Percentiles rank a stretch among this genome's conserved stretches.
These are phyloP conservation scores for Phyllosticta capitalensis DNA, from an alignment of 2,329 filamentous ascomycete genomes.

Conservation along the genomic window DNA sequence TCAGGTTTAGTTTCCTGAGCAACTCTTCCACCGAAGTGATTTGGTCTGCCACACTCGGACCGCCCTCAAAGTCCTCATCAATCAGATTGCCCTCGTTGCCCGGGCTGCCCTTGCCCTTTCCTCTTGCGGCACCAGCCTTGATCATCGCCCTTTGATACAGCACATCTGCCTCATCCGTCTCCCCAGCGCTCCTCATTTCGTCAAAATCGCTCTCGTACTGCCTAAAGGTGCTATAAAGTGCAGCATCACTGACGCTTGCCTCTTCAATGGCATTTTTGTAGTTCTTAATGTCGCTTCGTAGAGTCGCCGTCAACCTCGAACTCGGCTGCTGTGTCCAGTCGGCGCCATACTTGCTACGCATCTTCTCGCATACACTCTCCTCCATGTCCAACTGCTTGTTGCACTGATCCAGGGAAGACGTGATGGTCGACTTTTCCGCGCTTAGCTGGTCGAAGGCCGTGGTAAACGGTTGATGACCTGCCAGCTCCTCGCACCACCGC, in stretches of 20 bases:
- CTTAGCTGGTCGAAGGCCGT: slow-evolving; percentile 71
- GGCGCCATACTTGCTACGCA: slow-evolving; percentile 90
- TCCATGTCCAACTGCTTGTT: slow-evolving; percentile 91
- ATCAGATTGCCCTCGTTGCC: slow-evolving; percentile 66
- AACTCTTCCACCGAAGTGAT: slow-evolving; percentile 82
- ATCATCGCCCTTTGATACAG: slow-evolving; percentile 81
- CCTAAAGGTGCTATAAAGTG: slow-evolving; percentile 71
- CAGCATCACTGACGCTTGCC: slow-evolving; percentile 74
- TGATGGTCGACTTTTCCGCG: slow-evolving; percentile 65
- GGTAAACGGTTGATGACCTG: slow-evolving; percentile 70
- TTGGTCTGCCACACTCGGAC: slow-evolving; percentile 76
- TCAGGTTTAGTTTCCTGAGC: slow-evolving; percentile 78
- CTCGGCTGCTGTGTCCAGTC: slow-evolving; percentile 98
- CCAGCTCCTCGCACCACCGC: slow-evolving; percentile 88
- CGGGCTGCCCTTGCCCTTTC: slow-evolving; percentile 55
- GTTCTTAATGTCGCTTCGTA: slow-evolving; percentile 76
- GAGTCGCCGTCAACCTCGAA: slow-evolving; percentile 74
- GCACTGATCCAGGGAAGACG: slow-evolving; percentile 64
- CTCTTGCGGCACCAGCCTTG: slow-evolving; percentile 54
- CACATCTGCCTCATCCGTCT: slow-evolving; percentile 76
- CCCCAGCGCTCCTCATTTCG: slow-evolving; percentile 85
- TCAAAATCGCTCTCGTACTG: slow-evolving; percentile 86
- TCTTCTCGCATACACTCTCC: slow-evolving; percentile 97
- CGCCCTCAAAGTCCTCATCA: slow-evolving; percentile 84
- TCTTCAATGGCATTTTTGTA: slow-evolving; percentile 87